phyloP scores from a whole-genome alignment of 2,329 filamentous ascomycete species.

The Colletotrichum shisoi region DNA sequence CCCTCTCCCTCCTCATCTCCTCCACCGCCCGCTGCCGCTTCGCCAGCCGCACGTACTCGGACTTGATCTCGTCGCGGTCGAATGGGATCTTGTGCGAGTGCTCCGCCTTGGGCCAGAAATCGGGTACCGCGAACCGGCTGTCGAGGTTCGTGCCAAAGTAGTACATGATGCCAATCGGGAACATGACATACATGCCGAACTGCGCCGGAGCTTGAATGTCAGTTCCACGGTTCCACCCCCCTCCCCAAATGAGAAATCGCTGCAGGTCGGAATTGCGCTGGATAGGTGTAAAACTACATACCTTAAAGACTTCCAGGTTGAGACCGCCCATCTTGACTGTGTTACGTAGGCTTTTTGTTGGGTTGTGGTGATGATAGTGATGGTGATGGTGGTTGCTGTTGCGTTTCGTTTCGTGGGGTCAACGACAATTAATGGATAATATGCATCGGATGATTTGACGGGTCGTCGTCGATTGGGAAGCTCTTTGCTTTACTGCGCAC shows the following conservation, averaged over 20 bases:
- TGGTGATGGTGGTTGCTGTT: neutral
- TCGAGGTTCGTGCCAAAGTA: conserved; percentile 99
- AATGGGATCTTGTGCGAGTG: conserved; percentile 79
- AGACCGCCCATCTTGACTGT: conserved; percentile 69
- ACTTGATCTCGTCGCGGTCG: conserved; percentile 81
- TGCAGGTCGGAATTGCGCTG: neutral
- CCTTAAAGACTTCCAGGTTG: conserved; percentile 91
- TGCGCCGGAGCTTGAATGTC: conserved; percentile 49
- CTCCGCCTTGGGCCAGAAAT: conserved; percentile 90
- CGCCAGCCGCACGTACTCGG: conserved; percentile 78
- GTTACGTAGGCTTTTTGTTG: neutral
- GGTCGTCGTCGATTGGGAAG: conserved; percentile 14
- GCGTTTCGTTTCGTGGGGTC: neutral
- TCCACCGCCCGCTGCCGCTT: conserved; percentile 75
- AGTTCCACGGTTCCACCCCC: conserved; percentile 4
- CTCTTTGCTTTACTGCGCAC: conserved; percentile 7
- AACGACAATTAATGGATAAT: conserved; percentile 24
- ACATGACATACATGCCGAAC: conserved; percentile 99
- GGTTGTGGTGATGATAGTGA: too few relatives aligned
- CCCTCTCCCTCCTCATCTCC: conserved; percentile 64
- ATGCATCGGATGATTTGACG: conserved; percentile 21
- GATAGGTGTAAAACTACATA: conserved; percentile 48
- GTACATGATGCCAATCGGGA: conserved; percentile 99
- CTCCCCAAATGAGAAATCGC: neutral
- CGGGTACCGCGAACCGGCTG: conserved; percentile 83